Conservation (phyloP, 176 grass and related monocot genomes). For the Oryza officinalis region DNA sequence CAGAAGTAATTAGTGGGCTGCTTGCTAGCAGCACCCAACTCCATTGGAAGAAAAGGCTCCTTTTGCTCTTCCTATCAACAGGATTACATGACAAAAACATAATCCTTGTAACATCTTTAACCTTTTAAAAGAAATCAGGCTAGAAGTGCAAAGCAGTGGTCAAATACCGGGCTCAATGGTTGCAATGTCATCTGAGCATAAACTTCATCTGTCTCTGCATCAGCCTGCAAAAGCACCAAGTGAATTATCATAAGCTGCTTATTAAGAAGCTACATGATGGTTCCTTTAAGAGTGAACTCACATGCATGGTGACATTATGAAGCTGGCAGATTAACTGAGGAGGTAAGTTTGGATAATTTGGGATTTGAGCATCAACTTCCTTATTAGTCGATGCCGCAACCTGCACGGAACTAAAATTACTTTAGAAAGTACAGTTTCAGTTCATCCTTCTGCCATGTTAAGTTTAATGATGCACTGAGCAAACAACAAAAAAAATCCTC, state of each 20-base stretch:
- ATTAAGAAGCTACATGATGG: constrained; percentile 34
- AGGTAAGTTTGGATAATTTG: constrained; percentile 94
- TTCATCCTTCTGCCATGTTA: not conserved
- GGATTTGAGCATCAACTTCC: constrained; percentile 87
- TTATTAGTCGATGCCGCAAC: constrained; percentile 95
- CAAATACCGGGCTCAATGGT: constrained; percentile 77
- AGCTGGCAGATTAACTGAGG: constrained; percentile 95
- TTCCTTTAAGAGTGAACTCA: constrained; percentile 46
- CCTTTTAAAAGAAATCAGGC: not conserved
- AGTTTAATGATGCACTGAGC: not conserved
- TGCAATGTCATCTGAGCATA: constrained; percentile 98
- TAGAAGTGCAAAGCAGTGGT: constrained; percentile 6
- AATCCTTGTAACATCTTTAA: not conserved
- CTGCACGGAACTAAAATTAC: constrained; percentile 42
- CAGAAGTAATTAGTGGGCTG: constrained; percentile 98
- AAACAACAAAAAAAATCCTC: constrained; percentile 13
- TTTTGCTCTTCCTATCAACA: constrained; percentile 84
- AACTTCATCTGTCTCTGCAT: constrained; percentile 94
- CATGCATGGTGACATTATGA: constrained; percentile 99
- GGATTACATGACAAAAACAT: constrained; percentile 26
- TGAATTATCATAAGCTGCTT: constrained; percentile 5
- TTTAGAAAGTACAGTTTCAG: not conserved
- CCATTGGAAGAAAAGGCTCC: constrained; percentile 82
- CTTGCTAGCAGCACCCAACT: constrained; percentile 77
- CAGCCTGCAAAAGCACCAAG: constrained; percentile 60